Evolutionary conservation across 331 rosid genomes (phyloP).

Genomic region (Malus hybrid): DNA sequence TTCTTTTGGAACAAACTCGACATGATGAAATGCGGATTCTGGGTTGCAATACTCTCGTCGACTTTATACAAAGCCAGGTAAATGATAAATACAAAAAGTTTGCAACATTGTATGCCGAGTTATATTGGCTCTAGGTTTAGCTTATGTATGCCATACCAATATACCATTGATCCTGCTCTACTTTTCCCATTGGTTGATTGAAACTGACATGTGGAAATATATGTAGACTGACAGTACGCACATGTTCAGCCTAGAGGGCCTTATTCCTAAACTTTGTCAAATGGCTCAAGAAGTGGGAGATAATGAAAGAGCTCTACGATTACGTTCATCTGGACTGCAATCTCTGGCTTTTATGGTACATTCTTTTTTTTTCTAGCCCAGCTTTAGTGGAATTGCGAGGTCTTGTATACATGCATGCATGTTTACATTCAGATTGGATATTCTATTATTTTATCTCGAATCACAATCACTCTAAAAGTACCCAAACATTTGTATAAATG

Average conservation of each 20-base stretch:
- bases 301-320: constrained; percentile 39
- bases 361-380: constrained; percentile 6
- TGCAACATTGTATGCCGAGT: background rate
- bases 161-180: background rate
- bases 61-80: constrained; percentile 77
- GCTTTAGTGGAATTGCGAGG: constrained; percentile 2
- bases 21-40: constrained; percentile 63
- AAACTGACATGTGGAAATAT: constrained; percentile 37
- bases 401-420: background rate
- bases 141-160: background rate
- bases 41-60: constrained; percentile 70
- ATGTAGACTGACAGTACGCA: constrained; percentile 75
- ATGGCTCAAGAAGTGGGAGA: constrained; percentile 81
- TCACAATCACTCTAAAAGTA: background rate
- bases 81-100: constrained; percentile 18
- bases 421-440: background rate
- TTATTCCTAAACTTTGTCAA: constrained; percentile 81
- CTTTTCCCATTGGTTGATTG: constrained; percentile 9
- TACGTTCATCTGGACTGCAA: constrained; percentile 80
- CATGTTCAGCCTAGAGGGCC: constrained; percentile 92
- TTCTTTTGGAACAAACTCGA: constrained; percentile 76
- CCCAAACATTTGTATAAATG: background rate
- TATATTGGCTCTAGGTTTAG: background rate
- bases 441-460: background rate
- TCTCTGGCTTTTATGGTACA: constrained; percentile 73